These are phyloP conservation scores for Entrophospora sp. DNA, from an alignment of 192 early-diverging fungal genomes.

Conservation along the genomic window DNA sequence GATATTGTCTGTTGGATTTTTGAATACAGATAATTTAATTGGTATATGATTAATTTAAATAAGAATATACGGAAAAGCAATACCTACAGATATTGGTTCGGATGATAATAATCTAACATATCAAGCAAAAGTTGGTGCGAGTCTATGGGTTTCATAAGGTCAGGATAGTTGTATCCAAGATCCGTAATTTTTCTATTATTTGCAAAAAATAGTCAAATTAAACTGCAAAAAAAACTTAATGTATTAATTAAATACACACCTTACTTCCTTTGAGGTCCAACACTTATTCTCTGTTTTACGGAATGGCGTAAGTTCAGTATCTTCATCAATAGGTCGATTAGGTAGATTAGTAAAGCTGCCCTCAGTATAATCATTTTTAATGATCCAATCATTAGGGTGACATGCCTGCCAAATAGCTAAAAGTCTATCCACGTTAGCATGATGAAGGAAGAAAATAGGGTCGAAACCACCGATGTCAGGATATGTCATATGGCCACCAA, in stretches of 20 bases:
- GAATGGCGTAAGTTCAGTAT: not conserved
- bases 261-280: not conserved
- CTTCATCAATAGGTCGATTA: not conserved
- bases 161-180: constrained; percentile 2
- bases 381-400: not conserved
- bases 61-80: not conserved
- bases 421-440: constrained; percentile 3
- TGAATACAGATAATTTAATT: not conserved
- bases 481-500: constrained; percentile 15
- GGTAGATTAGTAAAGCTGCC: not conserved
- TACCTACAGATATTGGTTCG: not conserved
- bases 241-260: not conserved
- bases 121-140: not conserved
- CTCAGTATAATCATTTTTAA: not conserved
- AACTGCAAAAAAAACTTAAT: not conserved
- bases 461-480: constrained; percentile 13
- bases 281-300: not conserved
- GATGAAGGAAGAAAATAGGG: constrained; percentile 18
- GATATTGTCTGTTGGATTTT: not conserved
- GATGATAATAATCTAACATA: constrained; percentile 1
- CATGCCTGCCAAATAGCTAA: constrained; percentile 9
- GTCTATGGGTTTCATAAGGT: not conserved
- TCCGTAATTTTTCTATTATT: not conserved
- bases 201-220: not conserved
- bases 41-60: not conserved